Evolutionary conservation across 345 rosid species (phyloP).

Genomic region (Eucalyptus microcorys): DNA sequence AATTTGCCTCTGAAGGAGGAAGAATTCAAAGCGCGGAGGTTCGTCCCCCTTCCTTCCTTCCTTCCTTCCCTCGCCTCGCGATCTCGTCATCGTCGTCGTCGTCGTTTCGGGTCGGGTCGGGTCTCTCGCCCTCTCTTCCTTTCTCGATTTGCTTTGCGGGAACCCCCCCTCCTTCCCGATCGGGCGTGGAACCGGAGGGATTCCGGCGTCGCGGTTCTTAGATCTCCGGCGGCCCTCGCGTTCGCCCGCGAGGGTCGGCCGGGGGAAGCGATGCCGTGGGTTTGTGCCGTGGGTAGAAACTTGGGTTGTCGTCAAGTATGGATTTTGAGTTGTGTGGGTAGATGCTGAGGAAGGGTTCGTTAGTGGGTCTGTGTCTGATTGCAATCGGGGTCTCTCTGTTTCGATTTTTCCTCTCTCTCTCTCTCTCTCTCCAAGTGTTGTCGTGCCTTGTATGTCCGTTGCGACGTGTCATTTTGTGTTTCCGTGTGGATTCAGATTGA

Average conservation of each 20-base stretch:
- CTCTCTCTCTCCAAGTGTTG: too few relatives aligned
- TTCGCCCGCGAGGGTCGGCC: not conserved
- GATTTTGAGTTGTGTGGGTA: not conserved
- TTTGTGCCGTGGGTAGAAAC: too few relatives aligned
- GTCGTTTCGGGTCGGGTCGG: not conserved
- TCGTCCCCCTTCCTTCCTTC: not conserved
- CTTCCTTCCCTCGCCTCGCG: too few relatives aligned
- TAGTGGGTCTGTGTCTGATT: not conserved
- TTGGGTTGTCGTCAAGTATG: not conserved
- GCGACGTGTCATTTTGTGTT: not conserved
- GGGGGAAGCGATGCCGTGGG: not conserved
- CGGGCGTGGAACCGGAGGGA: too few relatives aligned
- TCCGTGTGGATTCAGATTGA: not conserved
- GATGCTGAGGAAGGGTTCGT: not conserved
- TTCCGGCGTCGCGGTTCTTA: too few relatives aligned
- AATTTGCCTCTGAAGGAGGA: not conserved
- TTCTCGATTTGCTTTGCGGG: too few relatives aligned
- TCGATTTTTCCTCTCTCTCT: not conserved
- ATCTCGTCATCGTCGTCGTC: not conserved
- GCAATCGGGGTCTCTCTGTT: not conserved
- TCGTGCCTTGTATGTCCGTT: not conserved
- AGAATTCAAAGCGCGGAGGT: not conserved
- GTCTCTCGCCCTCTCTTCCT: not conserved
- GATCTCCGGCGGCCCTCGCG: too few relatives aligned
- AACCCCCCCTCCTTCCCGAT: too few relatives aligned